Percentiles rank a stretch among this genome's conserved stretches.
Conservation (phyloP, 2,329 filamentous ascomycete species). For the Neofusicoccum laricinum region DNA sequence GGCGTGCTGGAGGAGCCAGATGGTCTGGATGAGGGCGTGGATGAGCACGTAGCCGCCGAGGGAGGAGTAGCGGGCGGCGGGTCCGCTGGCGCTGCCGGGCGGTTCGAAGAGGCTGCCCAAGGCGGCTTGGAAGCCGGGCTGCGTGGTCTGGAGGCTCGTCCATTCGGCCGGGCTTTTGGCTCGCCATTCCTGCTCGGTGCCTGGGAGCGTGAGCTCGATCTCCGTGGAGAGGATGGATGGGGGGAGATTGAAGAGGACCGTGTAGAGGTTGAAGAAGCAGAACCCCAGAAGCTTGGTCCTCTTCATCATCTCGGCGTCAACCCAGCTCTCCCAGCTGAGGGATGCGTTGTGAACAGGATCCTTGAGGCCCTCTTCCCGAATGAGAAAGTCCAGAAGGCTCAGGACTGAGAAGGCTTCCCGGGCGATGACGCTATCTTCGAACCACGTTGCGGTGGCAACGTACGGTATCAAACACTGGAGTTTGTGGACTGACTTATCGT, state of each 20-base stretch:
- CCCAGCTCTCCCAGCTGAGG: not conserved
- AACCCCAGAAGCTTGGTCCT: not conserved
- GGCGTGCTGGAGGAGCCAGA: not conserved
- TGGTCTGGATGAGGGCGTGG: not conserved
- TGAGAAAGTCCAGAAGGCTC: not conserved
- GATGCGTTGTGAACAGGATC: not conserved
- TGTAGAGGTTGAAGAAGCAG: not conserved
- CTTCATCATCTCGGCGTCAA: not conserved
- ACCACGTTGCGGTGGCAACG: not conserved
- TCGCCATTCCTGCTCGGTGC: not conserved
- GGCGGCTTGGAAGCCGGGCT: not conserved
- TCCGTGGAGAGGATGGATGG: not conserved
- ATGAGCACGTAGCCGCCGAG: not conserved
- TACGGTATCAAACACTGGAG: not conserved
- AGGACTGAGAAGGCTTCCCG: not conserved
- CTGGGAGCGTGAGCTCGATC: not conserved
- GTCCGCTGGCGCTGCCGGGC: too few species aligned
- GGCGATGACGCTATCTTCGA: not conserved
- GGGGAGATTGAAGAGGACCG: not conserved
- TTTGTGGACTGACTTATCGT: not conserved
- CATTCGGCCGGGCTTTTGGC: not conserved
- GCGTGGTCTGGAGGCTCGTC: not conserved
- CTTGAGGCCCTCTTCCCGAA: not conserved
- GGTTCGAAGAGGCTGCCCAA: not conserved
- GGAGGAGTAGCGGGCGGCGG: not conserved